Base-by-base conservation (phyloP, 2,329 filamentous ascomycete species). In the Lasiodiplodia citricola region DNA sequence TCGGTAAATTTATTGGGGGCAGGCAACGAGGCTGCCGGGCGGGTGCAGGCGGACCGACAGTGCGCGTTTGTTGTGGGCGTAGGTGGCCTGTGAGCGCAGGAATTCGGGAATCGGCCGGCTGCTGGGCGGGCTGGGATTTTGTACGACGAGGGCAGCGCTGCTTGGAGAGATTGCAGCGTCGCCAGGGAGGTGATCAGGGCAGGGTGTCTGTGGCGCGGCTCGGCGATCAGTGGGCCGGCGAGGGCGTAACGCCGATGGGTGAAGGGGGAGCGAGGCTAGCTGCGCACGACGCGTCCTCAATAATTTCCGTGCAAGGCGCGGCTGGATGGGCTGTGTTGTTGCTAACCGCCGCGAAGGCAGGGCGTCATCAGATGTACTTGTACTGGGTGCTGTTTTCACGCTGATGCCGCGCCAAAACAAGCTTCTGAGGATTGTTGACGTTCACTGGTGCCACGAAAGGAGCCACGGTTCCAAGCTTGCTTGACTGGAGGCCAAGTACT, bases 1-100 rank as follows among this genome's bases (percentile, higher is more conserved):
- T 66, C 63, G 63, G 63, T 16, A 41, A 56, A 55, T 55, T 56
- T 41, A 56, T 52, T 52, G 35, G 14, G 13, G 21, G 21, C 18
- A 44, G 31, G 31, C 44, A 47, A 38, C 60, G 18, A 21, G 44
- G 35, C 35, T 28, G 44, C 18, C 41, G n/a, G 60, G 21, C 60
- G 47, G 23, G 28, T 25, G 47, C 25, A 52, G 60, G 63, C 38
- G 63, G 63, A 51, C 63, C 50, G 63, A 47, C 63, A 44, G 51
- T 55, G 63, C 63, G 62, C 51, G 63, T 66, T 66, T 66, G 63
- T 56, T 66, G 51, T 55, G 50, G 50, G 31, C 21, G 62, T 25
- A 16, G 63, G 37, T 66, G 50, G 63, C 50, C 50, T 66, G 63
- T 55, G 62, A 25, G 62, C 57, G 38, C 44, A 50, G 47, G 44